Base-by-base conservation (phyloP, 1,284 basidiomycete genomes). In the Leccinum griseonigrum region DNA sequence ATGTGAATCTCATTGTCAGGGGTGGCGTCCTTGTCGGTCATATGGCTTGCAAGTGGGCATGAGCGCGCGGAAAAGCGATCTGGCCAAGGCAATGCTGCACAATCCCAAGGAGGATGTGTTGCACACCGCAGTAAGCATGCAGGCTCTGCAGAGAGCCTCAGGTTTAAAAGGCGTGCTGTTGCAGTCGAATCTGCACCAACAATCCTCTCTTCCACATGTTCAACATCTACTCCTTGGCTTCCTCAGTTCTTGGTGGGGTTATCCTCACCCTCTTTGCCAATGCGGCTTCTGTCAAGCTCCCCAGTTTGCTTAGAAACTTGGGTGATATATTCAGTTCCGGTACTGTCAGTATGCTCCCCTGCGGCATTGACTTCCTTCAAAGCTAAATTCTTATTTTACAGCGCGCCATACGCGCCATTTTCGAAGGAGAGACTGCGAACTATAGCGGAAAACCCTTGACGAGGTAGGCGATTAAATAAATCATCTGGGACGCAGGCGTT, bases 181-280 rank as follows among this genome's bases (percentile, higher is more conserved):
- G 5, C 11, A 43, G 14, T 40, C 8, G 22, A 54, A 22, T 38
- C 31, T 18, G 16, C 28, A 54, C 28, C 28, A 63, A 9, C 36
- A 59, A 31, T 34, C 32, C 26, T 31, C 26, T 57, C 43, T 55
- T 43, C 34, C 34, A 34, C 52, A 67, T 67, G 67, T 52, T 64
- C 3, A 58, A 68, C 31, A 53, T 61, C 56, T 58, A 62, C 31
- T 51, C 48, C 40, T 34, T 62, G 34, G 63, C 55, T 57, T 36
- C 60, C 4, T 65, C 62, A 1, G 36, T 67, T 58, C 51, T 69
- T 4, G 65, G 65, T 13, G 67, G 61, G 28, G 63, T 67, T 63
- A 26, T 65, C 51, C 59, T 67, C 50, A 65, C 56, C 28, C 26
- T 67, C 16, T 36, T 67, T 28, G 65, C 63, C 52, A 62, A 69